These are phyloP conservation scores for Cairneyella variabilis DNA, from an alignment of 495 filamentous ascomycete species.

Conservation along the genomic window DNA sequence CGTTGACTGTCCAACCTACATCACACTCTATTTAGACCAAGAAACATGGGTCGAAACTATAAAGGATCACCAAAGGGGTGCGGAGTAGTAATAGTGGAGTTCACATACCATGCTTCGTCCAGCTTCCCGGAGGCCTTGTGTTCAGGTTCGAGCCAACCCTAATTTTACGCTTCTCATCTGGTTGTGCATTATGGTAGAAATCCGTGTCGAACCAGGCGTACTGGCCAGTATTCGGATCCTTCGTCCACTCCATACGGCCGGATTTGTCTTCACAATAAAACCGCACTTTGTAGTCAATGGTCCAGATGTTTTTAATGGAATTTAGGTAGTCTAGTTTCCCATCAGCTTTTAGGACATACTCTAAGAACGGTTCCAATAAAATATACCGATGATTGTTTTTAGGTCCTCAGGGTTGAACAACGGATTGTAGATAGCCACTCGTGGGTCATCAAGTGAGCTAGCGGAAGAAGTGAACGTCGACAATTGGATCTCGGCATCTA, in stretches of 20 bases:
- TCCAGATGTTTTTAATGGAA: conserved; percentile 2
- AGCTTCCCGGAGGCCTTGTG: background rate
- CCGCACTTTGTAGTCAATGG: background rate
- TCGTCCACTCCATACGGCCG: background rate
- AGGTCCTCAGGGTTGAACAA: conserved; percentile 1
- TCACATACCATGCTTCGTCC: conserved; percentile 5
- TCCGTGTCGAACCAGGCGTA: background rate
- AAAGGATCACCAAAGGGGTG: conserved; percentile 1
- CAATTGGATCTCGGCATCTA: conserved; percentile 1
- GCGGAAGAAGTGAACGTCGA: background rate
- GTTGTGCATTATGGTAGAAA: conserved; percentile 8
- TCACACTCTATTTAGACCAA: conserved; percentile 1
- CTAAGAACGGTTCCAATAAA: background rate
- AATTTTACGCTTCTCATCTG: background rate
- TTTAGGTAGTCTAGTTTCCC: background rate
- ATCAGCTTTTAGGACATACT: background rate
- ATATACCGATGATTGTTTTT: conserved; percentile 3
- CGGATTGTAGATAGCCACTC: conserved; percentile 6
- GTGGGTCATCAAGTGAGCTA: background rate
- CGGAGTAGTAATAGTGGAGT: background rate
- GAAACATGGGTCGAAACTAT: conserved; percentile 1
- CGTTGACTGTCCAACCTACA: conserved; percentile 3
- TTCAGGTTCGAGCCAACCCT: background rate
- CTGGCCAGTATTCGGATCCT: conserved; percentile 1
- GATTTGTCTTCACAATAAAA: background rate